Percentiles rank a stretch among this genome's conserved stretches.
Evolutionary conservation across 352 stramenopile genomes (phyloP).

Genomic region (Thraustotheca clavata): DNA sequence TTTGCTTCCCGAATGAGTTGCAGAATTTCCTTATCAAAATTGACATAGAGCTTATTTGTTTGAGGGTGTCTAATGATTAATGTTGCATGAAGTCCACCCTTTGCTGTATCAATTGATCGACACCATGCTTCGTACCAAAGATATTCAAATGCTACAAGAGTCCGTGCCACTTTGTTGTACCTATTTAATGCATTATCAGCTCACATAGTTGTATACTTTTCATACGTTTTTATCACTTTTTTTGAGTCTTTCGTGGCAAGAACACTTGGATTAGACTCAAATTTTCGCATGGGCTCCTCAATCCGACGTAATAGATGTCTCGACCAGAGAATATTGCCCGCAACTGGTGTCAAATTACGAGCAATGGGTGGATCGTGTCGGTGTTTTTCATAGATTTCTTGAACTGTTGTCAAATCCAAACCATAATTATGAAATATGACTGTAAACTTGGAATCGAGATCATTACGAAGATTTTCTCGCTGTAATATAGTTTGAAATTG

Average conservation of each 20-base stretch:
- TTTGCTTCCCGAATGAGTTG: conserved; percentile 82
- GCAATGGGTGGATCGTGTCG: conserved; percentile 77
- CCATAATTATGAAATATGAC: conserved; percentile 91
- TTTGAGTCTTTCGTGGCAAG: conserved; percentile 82
- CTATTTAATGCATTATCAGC: not conserved
- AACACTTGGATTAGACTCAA: conserved; percentile 74
- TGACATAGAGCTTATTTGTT: conserved; percentile 67
- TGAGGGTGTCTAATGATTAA: conserved; percentile 78
- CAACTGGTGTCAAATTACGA: conserved; percentile 72
- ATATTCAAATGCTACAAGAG: conserved; percentile 86
- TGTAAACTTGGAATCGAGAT: conserved; percentile 85
- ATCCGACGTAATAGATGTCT: conserved; percentile 78
- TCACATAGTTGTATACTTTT: not conserved
- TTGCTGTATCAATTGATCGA: conserved; percentile 63
- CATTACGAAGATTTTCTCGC: conserved; percentile 64
- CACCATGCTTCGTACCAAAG: conserved; percentile 86
- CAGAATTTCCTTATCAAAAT: conserved; percentile 85
- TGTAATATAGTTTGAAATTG: conserved; percentile 85
- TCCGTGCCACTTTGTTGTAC: conserved; percentile 86
- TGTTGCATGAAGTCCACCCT: conserved; percentile 68
- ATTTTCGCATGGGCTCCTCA: conserved; percentile 83
- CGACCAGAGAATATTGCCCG: conserved; percentile 82
- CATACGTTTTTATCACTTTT: conserved; percentile 80
- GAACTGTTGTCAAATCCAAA: conserved; percentile 72
- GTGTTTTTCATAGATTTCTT: conserved; percentile 80